Evolutionary conservation across 345 rosid genomes (phyloP).

Genomic region (Leavenworthia alabamica): DNA sequence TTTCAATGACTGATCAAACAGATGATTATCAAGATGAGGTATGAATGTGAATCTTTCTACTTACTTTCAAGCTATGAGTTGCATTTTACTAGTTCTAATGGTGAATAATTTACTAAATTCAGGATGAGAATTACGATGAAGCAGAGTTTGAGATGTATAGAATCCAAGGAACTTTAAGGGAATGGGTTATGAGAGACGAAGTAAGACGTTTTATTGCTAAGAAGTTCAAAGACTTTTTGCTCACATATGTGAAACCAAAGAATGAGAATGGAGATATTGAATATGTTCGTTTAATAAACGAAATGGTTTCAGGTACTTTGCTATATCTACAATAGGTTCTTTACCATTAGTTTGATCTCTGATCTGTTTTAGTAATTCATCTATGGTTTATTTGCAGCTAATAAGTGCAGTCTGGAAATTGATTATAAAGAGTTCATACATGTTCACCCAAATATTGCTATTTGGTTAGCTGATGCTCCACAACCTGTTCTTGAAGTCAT

Average conservation of each 20-base stretch:
- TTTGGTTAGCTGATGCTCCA: slow-evolving; percentile 97
- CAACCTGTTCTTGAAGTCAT: slow-evolving; percentile 95
- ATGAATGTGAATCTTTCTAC: background rate
- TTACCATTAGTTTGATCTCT: background rate
- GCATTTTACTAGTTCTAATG: too few relatives aligned
- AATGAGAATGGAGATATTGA: slow-evolving; percentile 56
- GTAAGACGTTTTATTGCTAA: slow-evolving; percentile 84
- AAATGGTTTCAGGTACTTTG: slow-evolving; percentile 77
- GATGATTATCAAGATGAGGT: slow-evolving; percentile 78
- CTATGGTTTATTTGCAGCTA: slow-evolving; percentile 46
- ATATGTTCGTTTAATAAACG: slow-evolving; percentile 76
- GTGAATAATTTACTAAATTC: background rate
- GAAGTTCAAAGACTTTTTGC: slow-evolving; percentile 84
- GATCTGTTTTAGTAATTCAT: background rate
- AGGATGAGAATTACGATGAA: slow-evolving; percentile 81
- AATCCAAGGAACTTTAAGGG: slow-evolving; percentile 85
- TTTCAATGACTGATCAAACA: slow-evolving; percentile 87
- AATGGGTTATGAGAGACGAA: slow-evolving; percentile 98
- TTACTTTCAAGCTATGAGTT: too few relatives aligned
- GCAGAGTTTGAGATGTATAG: slow-evolving; percentile 88
- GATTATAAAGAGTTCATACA: slow-evolving; percentile 87
- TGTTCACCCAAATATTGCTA: slow-evolving; percentile 90
- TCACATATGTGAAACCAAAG: slow-evolving; percentile 67
- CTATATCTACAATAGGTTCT: background rate
- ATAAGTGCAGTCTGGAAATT: slow-evolving; percentile 84